Evolutionary conservation across 1,284 basidiomycete genomes (phyloP), one percentile per base, ranked within the genome.

Genomic region (Boletellus deceptivus): DNA sequence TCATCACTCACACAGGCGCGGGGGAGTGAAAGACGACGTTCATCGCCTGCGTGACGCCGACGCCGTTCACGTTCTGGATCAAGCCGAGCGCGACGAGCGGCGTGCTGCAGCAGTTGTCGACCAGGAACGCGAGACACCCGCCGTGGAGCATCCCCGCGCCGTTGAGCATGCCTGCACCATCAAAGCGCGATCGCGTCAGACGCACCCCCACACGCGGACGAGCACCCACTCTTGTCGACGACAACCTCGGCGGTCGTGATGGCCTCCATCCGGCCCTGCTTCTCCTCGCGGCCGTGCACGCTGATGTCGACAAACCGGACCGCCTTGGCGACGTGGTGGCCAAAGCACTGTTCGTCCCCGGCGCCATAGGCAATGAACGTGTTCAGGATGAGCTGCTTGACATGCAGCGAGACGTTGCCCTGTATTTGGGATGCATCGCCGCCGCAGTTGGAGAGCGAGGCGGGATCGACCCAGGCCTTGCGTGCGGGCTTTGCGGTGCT

Each of bases 121-220:
- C 79, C 49, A 88, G 70, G 64, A 86, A 87, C 43, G 83, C 81
- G 35, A 87, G 63, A 48, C 83, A 85, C 38, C 82, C 85, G 14
- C 86, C 85, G 55, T 88, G 85, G 25, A 86, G 72, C 76, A 84
- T 83, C 2, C 82, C 82, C 29, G 83, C 82, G 14, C 85, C 85
- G 57, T 88, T 87, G 25, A 86, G 70, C 83, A 86, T 86, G 53
- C 77, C 84, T 84, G 29, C 29, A 29, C 27, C 2, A 25, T 25
- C 24, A 25, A 25, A 1, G 24, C 24, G 7, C 25, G 25, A 25
- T 25, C 25, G 25, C n/a, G 42, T 56, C 46, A 56, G 54, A 42
- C 24, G 53, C 40, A 43, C 51, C 31, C 50, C 39, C 17, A 11
- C 18, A 18, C 16, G 29, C 33, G 16, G 14, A n/a, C 1, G 40